Percentiles rank a stretch among this genome's conserved stretches.
Evolutionary conservation across 352 stramenopile genomes (phyloP).

Genomic region (Globisporangium takayamanum): DNA sequence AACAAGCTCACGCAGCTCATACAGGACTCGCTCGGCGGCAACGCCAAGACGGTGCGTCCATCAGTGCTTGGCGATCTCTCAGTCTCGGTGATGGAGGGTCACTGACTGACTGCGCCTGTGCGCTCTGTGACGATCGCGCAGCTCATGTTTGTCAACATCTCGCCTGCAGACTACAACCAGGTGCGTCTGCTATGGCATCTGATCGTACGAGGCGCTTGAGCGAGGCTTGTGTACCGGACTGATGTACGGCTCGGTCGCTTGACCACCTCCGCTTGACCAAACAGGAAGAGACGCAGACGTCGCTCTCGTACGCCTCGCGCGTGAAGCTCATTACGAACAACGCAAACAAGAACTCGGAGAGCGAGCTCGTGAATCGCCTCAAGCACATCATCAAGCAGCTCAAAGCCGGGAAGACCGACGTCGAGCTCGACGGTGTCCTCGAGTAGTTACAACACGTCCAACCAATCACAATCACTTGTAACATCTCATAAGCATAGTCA

Average conservation of each 20-base stretch:
- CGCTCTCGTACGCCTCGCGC: constrained; percentile 72
- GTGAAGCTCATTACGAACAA: constrained; percentile 88
- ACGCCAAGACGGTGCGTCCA: constrained; percentile 85
- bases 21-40: constrained; percentile 91
- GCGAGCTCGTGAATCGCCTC: constrained; percentile 74
- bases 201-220: constrained; percentile 2
- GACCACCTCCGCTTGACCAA: background rate
- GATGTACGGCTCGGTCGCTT: too few relatives aligned
- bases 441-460: constrained; percentile 20
- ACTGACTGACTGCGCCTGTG: background rate
- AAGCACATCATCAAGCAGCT: constrained; percentile 84
- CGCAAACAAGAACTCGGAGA: constrained; percentile 83
- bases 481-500: background rate
- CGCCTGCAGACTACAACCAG: constrained; percentile 86
- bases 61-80: background rate
- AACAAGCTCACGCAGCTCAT: constrained; percentile 93
- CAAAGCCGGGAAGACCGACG: constrained; percentile 49
- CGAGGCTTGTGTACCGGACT: too few relatives aligned
- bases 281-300: constrained; percentile 81
- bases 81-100: background rate
- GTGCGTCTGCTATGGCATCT: constrained; percentile 12
- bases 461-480: background rate
- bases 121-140: constrained; percentile 7
- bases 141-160: constrained; percentile 91
- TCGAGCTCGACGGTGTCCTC: constrained; percentile 60